Base-by-base conservation (phyloP, 1,284 basidiomycete genomes). In the Pterulicium gracile region DNA sequence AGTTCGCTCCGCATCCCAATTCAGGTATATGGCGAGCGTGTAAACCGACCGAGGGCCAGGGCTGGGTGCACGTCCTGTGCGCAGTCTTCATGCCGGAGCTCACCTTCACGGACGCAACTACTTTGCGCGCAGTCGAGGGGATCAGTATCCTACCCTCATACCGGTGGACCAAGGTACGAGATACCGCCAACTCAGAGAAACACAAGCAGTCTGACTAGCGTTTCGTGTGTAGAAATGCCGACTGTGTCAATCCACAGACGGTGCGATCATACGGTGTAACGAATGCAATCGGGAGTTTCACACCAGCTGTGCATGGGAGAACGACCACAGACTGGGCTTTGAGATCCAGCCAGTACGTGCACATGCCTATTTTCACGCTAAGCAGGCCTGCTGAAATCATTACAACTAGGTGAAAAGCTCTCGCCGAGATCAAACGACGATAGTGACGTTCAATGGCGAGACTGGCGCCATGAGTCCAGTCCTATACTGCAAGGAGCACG, bases 1-100 rank as follows among this genome's bases (percentile, higher is more conserved):
- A 65, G 67, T 39, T 52, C 55, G 48, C 55, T 53, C 56, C 71
- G 57, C 53, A 75, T 57, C 23, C 73, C 1, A 81, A 88, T 55
- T 77, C 79, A 13, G n/a, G n/a, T n/a, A 83, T 85, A 55, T 68
- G 97, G 32, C 83, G 90, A 35, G 87, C 83, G 2, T 81, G 88
- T 59, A 97, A 97, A 61, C 89, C 89, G 3, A 97, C 94, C 0
- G 95, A 98, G 66, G 87, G 89, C 20, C 85, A 88, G 62, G 88
- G 89, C 51, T 97, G 92, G 90, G 82, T 82, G 1, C 95, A 98
- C 60, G 70, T 93, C 17, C 62, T 97, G 1, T 98, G 95, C 65
- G 79, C 93, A 1, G 77, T 88, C 1, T 98, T 92, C 66, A 79
- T 83, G 23, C 84, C 86, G 2, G 93, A 96, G 56, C 68, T 94